These are phyloP conservation scores for Panicum miliaceum DNA, from an alignment of 176 grass and related monocot species.

Conservation along the genomic window DNA sequence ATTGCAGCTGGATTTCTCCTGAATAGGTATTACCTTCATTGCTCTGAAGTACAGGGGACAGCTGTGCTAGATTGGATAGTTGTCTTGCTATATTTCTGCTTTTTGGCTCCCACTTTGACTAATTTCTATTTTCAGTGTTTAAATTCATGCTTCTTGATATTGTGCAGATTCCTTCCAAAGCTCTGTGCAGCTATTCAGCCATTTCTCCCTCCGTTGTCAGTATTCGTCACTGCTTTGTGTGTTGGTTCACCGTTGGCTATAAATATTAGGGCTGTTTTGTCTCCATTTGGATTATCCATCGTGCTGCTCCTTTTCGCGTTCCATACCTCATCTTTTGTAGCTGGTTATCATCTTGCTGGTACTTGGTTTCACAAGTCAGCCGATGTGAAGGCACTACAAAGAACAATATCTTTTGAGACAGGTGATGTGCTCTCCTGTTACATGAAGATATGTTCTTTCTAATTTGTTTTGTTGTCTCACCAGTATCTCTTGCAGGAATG, in stretches of 20 bases:
- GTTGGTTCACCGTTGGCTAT: slow-evolving; percentile 96
- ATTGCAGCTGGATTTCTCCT: slow-evolving; percentile 90
- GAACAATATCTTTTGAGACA: slow-evolving; percentile 95
- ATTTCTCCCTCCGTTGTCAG: slow-evolving; percentile 88
- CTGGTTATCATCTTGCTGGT: slow-evolving; percentile 76
- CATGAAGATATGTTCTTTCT: slow-evolving; percentile 10
- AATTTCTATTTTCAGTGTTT: slow-evolving; percentile 1
- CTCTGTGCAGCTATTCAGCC: slow-evolving; percentile 84
- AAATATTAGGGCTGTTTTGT: slow-evolving; percentile 87
- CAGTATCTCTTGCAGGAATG: slow-evolving; percentile 67
- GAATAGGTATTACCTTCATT: slow-evolving; percentile 67
- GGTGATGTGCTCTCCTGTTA: slow-evolving; percentile 46
- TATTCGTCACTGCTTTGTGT: slow-evolving; percentile 95
- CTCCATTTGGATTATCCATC: slow-evolving; percentile 77
- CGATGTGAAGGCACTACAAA: slow-evolving; percentile 87
- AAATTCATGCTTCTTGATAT: slow-evolving; percentile 4
- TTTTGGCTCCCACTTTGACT: slow-evolving; percentile 10
- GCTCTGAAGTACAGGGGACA: slow-evolving; percentile 1
- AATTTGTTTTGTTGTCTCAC: slow-evolving; percentile 46
- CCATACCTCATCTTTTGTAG: slow-evolving; percentile 77
- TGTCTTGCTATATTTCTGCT: slow-evolving; percentile 16
- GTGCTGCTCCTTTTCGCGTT: slow-evolving; percentile 86
- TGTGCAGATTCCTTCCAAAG: slow-evolving; percentile 77
- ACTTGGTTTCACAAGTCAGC: slow-evolving; percentile 66
- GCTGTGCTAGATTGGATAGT: slow-evolving; percentile 17